Percentiles rank a stretch among this genome's conserved stretches.
Evolutionary conservation across 352 stramenopile species (phyloP).

Genomic region (Phytophthora boehmeriae): DNA sequence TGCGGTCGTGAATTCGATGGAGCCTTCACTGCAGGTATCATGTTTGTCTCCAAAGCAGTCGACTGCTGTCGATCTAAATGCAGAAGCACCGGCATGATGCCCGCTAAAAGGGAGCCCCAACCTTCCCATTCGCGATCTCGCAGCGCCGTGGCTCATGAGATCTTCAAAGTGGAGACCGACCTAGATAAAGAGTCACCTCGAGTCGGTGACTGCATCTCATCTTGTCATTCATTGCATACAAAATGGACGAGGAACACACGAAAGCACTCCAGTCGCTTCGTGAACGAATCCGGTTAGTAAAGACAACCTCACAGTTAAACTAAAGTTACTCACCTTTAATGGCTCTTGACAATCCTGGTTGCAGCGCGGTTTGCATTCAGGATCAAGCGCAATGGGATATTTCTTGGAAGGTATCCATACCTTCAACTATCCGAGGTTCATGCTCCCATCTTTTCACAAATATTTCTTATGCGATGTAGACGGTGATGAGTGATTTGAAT

Average conservation of each 20-base stretch:
- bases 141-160: background rate
- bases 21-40: slow-evolving; percentile 19
- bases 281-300: slow-evolving; percentile 35
- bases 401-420: slow-evolving; percentile 37
- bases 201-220: background rate
- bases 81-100: background rate
- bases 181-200: background rate
- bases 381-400: slow-evolving; percentile 47
- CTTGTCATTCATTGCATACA: background rate
- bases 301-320: background rate
- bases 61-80: background rate
- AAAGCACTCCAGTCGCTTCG: slow-evolving; percentile 25
- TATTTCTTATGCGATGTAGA: slow-evolving; percentile 15
- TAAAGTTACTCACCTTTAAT: background rate
- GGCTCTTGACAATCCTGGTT: background rate
- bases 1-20: slow-evolving; percentile 34
- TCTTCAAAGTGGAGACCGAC: slow-evolving; percentile 18
- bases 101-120: slow-evolving; percentile 17
- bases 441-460: background rate
- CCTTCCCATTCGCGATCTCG: background rate
- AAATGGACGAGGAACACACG: slow-evolving; percentile 13
- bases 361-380: slow-evolving; percentile 40
- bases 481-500: slow-evolving; percentile 37
- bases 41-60: background rate
- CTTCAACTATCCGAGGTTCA: background rate